Evolutionary conservation across 176 grass and related monocot species (phyloP).

Genomic region (Zea luxurians): DNA sequence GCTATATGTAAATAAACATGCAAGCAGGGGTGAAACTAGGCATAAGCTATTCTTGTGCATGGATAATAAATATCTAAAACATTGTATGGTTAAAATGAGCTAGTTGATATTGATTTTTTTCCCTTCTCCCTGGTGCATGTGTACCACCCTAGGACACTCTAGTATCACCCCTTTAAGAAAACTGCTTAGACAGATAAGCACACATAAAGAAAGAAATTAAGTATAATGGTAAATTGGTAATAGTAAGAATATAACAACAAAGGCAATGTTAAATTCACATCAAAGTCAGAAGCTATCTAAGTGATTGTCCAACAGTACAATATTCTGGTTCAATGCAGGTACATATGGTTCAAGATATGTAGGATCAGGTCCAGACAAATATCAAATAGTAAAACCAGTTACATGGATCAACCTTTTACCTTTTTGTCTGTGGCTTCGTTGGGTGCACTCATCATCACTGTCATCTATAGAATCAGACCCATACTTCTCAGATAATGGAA

Average conservation of each 20-base stretch:
- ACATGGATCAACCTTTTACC: slow-evolving; percentile 36
- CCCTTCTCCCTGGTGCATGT: neutral
- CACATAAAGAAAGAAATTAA: neutral
- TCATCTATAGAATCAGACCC: slow-evolving; percentile 68
- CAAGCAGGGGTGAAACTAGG: neutral
- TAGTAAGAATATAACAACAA: neutral
- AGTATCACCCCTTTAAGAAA: neutral
- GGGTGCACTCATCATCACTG: slow-evolving; percentile 42
- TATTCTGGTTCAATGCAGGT: neutral
- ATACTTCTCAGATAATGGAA: slow-evolving; percentile 37
- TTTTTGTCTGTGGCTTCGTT: slow-evolving; percentile 31
- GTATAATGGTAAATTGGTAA: neutral
- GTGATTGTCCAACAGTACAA: neutral
- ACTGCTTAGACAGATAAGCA: neutral
- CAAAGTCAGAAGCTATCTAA: neutral
- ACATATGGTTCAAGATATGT: slow-evolving; percentile 4
- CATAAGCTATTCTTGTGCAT: neutral
- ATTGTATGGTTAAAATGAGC: neutral
- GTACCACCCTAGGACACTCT: neutral
- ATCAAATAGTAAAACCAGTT: neutral
- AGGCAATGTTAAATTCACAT: slow-evolving; percentile 15
- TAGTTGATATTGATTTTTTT: neutral
- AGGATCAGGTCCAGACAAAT: slow-evolving; percentile 3
- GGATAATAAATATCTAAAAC: neutral
- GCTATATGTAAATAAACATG: neutral